Percentiles rank a stretch among this genome's conserved stretches.
Conservation (phyloP, 2,329 filamentous ascomycete species). For the Septoria linicola region DNA sequence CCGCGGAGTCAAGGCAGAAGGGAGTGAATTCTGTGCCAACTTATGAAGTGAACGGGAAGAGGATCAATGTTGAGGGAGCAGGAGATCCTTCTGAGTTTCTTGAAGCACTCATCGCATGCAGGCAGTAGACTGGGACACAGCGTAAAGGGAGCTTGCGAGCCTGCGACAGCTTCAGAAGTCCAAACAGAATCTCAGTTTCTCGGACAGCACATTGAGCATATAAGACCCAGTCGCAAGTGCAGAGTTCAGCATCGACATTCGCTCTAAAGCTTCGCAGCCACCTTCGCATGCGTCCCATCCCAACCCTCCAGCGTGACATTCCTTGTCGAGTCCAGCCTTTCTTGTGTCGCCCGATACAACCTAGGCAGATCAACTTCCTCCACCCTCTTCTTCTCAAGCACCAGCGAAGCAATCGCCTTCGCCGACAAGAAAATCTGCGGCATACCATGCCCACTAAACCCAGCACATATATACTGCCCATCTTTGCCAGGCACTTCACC, state of each 20-base stretch:
- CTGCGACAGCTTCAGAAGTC: no score
- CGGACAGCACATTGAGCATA: no score
- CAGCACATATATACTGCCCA: conserved; percentile 28
- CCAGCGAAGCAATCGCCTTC: conserved; percentile 25
- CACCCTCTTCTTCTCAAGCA: conserved; percentile 12
- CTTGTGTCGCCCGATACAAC: conserved; percentile 21
- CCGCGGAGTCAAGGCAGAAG: conserved; percentile 10
- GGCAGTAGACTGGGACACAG: neutral
- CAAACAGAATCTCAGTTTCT: no score
- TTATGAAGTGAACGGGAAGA: conserved; percentile 41
- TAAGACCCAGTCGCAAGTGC: no score
- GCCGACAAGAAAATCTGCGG: conserved; percentile 28
- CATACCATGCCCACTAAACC: conserved; percentile 30
- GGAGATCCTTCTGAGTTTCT: conserved; percentile 21
- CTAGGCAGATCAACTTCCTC: conserved; percentile 25
- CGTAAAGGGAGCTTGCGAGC: no score
- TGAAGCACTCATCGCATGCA: conserved; percentile 15
- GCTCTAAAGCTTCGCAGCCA: conserved; percentile 20
- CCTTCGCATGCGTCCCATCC: conserved; percentile 14
- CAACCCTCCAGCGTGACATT: conserved; percentile 24
- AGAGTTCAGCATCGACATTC: conserved; percentile 36
- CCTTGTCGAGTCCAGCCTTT: conserved; percentile 18
- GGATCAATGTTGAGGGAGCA: conserved; percentile 21
- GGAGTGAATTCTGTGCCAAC: conserved; percentile 22
- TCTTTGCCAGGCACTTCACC: conserved; percentile 27